A percentile compares a stretch with the other conserved stretches of the same genome.
Evolutionary conservation across 768 basidiomycete genomes (phyloP).

Genomic region (Cystobasidium onofrii): DNA sequence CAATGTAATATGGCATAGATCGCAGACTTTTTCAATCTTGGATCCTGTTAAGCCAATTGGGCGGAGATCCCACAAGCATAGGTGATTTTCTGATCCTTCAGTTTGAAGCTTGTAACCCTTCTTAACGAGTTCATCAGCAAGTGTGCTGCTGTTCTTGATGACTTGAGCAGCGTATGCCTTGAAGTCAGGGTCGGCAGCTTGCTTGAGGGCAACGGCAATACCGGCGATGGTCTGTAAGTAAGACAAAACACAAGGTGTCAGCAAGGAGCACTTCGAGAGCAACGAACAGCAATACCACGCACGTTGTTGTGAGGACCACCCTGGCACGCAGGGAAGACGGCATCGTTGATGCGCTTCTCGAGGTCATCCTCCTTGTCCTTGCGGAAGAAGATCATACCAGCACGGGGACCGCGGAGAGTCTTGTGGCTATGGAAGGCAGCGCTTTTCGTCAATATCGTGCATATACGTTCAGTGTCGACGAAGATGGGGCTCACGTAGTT

Average conservation of each 20-base stretch:
- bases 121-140: conserved; percentile 62
- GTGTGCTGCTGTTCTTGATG: conserved; percentile 71
- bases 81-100: conserved; percentile 91
- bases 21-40: conserved; percentile 98
- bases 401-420: conserved; percentile 94
- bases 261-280: not conserved
- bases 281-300: not conserved
- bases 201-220: conserved; percentile 82
- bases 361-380: conserved; percentile 83
- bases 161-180: conserved; percentile 90
- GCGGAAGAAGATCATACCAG: conserved; percentile 96
- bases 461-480: not conserved
- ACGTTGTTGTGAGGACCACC: conserved; percentile 99
- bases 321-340: conserved; percentile 99
- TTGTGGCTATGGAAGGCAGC: conserved; percentile 67
- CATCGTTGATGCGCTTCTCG: conserved; percentile 93
- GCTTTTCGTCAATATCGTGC: not conserved
- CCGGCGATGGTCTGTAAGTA: conserved; percentile 76
- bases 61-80: conserved; percentile 89
- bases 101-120: conserved; percentile 96
- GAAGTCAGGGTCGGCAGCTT: conserved; percentile 81
- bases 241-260: not conserved
- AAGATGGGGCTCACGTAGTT: conserved; percentile 62
- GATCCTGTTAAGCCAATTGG: conserved; percentile 92
- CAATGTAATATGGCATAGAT: conserved; percentile 90